phyloP scores from a whole-genome alignment of 2,329 filamentous ascomycete species.

The Penicillium vulpinum region DNA sequence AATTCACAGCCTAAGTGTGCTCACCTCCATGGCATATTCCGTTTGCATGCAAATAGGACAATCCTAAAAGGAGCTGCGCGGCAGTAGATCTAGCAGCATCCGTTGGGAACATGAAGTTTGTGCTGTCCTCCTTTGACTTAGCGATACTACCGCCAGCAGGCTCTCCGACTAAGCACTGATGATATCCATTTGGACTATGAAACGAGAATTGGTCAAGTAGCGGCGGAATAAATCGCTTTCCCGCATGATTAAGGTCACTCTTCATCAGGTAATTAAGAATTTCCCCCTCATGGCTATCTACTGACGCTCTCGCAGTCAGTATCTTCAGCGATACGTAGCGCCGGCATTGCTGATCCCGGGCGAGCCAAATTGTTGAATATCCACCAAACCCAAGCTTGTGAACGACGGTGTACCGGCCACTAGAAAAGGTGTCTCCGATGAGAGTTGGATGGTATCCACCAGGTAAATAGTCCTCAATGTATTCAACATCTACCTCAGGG shows the following conservation, averaged over 20 bases:
- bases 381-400: constrained; percentile 21
- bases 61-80: constrained; percentile 21
- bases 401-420: constrained; percentile 18
- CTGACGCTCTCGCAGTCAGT: constrained; percentile 14
- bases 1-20: background rate
- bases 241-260: background rate
- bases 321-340: constrained; percentile 27
- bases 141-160: constrained; percentile 7
- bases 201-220: constrained; percentile 6
- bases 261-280: constrained; percentile 2
- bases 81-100: constrained; percentile 22
- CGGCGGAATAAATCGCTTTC: constrained; percentile 6
- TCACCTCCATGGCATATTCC: constrained; percentile 24
- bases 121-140: constrained; percentile 14
- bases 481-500: constrained; percentile 14
- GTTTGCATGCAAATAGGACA: constrained; percentile 22
- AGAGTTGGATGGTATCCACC: constrained; percentile 35
- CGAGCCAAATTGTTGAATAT: constrained; percentile 21
- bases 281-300: constrained; percentile 12
- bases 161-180: constrained; percentile 6
- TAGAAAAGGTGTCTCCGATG: constrained; percentile 30
- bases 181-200: constrained; percentile 12
- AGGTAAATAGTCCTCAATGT: constrained; percentile 28
- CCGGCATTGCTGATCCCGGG: constrained; percentile 11
- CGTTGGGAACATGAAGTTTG: constrained; percentile 21